Evolutionary conservation across 129 eudicot genomes (phyloP).

Genomic region (Kitagawia praeruptora): DNA sequence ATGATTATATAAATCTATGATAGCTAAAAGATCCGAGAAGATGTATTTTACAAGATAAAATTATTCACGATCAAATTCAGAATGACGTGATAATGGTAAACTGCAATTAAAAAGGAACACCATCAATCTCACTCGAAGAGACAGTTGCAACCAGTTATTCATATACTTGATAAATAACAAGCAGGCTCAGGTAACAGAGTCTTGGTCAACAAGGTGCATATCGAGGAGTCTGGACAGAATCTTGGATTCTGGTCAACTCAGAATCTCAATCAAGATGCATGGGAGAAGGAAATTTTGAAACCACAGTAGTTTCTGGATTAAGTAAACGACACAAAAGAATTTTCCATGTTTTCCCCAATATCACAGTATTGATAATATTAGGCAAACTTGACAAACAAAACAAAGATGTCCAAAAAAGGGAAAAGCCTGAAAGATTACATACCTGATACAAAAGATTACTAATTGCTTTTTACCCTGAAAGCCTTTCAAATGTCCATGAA

Average conservation of each 20-base stretch:
- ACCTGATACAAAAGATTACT: too few species aligned
- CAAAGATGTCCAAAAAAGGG: too few species aligned
- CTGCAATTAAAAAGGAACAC: background rate
- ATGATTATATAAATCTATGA: background rate
- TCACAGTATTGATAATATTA: too few species aligned
- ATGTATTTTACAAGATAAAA: background rate
- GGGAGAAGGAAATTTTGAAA: too few species aligned
- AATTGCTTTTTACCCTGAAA: too few species aligned
- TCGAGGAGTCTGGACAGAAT: slow-evolving; percentile 76
- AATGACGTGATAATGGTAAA: background rate
- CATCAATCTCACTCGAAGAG: background rate
- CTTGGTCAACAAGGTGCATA: slow-evolving; percentile 24
- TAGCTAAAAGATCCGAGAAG: background rate
- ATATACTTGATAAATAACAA: background rate
- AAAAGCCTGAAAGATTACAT: too few species aligned
- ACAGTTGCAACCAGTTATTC: background rate
- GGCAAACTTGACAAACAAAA: too few species aligned
- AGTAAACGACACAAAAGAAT: too few species aligned
- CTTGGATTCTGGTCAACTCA: slow-evolving; percentile 18
- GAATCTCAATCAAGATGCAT: too few species aligned
- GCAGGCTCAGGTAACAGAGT: background rate
- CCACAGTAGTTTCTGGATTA: too few species aligned
- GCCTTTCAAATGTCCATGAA: too few species aligned
- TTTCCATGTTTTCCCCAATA: too few species aligned
- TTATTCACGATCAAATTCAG: background rate